Conservation (phyloP, 257 asterid genomes). For the Petrea volubilis region DNA sequence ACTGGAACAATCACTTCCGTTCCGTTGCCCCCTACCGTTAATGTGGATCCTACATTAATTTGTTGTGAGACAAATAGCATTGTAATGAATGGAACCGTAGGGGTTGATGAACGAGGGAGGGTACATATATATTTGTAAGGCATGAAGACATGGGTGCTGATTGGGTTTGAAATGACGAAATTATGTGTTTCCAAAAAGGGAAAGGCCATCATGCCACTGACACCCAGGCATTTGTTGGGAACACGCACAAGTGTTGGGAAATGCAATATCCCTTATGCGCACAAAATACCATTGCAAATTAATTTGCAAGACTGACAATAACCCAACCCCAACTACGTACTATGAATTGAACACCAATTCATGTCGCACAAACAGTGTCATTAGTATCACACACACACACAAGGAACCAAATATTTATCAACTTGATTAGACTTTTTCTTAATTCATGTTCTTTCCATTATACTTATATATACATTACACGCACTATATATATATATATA, state of each 20-base stretch:
- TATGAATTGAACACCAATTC: conserved; percentile 7
- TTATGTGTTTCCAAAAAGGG: conserved; percentile 27
- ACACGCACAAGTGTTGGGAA: conserved; percentile 58
- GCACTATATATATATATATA: no score
- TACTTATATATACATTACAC: not conserved
- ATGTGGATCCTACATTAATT: no score
- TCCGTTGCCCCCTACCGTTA: no score
- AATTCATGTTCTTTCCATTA: conserved; percentile 1
- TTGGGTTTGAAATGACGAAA: conserved; percentile 19
- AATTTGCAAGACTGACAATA: not conserved
- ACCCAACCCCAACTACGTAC: conserved; percentile 9
- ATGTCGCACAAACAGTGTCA: conserved; percentile 14
- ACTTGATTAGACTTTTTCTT: conserved; percentile 2
- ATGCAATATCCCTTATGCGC: conserved; percentile 31
- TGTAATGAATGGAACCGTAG: no score
- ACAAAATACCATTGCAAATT: conserved; percentile 27
- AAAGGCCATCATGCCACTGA: conserved; percentile 52
- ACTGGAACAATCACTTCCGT: no score
- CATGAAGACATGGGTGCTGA: conserved; percentile 5
- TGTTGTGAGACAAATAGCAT: no score
- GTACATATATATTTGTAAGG: not conserved
- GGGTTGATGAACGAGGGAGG: not conserved
- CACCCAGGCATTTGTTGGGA: conserved; percentile 60
- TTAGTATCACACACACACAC: not conserved
- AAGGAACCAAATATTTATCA: not conserved